Evolutionary conservation across 2,329 filamentous ascomycete genomes (phyloP).

Genomic region (Aspergillus caelatus): DNA sequence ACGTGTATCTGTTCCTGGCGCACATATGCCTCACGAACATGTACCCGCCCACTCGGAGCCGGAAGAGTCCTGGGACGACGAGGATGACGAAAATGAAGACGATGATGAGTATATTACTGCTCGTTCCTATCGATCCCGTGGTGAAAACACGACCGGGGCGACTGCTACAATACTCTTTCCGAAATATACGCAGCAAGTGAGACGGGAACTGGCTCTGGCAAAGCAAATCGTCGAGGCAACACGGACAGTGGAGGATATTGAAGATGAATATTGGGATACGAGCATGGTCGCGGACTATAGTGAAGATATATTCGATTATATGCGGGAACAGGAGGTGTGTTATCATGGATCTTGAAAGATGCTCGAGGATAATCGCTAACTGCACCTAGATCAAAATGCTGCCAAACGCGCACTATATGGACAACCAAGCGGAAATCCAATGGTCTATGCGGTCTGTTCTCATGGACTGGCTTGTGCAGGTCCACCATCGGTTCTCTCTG

Average conservation of each 20-base stretch:
- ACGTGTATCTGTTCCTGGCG: conserved; percentile 24
- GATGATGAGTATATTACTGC: conserved; percentile 75
- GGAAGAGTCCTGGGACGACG: conserved; percentile 76
- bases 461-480: conserved; percentile 98
- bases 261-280: conserved; percentile 89
- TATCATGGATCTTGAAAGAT: neutral
- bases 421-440: conserved; percentile 92
- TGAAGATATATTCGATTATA: conserved; percentile 92
- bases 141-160: conserved; percentile 71
- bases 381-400: conserved; percentile 69
- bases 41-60: conserved; percentile 49
- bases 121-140: conserved; percentile 73
- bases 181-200: conserved; percentile 67
- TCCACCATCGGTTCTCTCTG: conserved; percentile 87
- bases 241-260: conserved; percentile 71
- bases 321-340: conserved; percentile 82
- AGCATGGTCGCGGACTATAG: conserved; percentile 98
- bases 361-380: conserved; percentile 23
- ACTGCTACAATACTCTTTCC: conserved; percentile 72
- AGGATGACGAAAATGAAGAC: conserved; percentile 74
- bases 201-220: conserved; percentile 72
- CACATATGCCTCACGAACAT: conserved; percentile 25
- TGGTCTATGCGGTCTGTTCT: conserved; percentile 98
- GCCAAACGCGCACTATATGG: conserved; percentile 94
- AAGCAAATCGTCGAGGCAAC: conserved; percentile 68